phyloP scores from a whole-genome alignment of 805 yeast species.

The Priceomyces castillae region DNA sequence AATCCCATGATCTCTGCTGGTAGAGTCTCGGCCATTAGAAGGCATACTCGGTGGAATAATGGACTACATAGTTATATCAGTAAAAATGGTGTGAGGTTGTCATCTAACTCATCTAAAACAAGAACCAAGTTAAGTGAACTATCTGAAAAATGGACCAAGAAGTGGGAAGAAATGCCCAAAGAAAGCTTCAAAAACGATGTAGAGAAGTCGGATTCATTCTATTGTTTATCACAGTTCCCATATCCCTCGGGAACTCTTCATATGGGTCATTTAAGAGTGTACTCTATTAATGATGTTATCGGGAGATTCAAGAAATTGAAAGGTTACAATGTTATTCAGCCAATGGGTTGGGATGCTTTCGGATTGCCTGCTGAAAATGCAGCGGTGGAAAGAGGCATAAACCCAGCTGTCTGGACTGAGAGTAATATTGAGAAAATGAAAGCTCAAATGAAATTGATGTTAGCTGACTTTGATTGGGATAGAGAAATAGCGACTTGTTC shows the following conservation, averaged over 20 bases:
- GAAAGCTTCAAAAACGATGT: constrained; percentile 18
- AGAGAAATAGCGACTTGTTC: constrained; percentile 82
- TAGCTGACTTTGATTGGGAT: constrained; percentile 92
- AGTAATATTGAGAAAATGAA: constrained; percentile 83
- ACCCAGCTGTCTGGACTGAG: constrained; percentile 82
- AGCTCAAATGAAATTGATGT: constrained; percentile 71
- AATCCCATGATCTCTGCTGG: not conserved
- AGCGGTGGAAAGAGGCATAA: constrained; percentile 79
- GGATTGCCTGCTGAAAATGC: constrained; percentile 99
- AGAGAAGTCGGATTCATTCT: constrained; percentile 35
- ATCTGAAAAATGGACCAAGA: constrained; percentile 52
- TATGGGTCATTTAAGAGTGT: constrained; percentile 92
- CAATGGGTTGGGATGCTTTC: constrained; percentile 99
- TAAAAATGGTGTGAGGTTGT: not conserved
- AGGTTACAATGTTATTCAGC: constrained; percentile 81
- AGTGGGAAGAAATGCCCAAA: constrained; percentile 43
- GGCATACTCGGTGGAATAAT: not conserved
- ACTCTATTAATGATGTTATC: constrained; percentile 82
- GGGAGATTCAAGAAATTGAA: constrained; percentile 74
- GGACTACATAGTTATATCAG: not conserved
- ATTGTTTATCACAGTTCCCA: constrained; percentile 86
- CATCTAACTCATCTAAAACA: constrained; percentile 7
- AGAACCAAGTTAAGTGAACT: constrained; percentile 20
- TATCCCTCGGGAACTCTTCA: constrained; percentile 93
- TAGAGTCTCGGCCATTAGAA: not conserved